Percentiles rank a stretch among this genome's conserved stretches.
Conservation (phyloP, 1,139 yeast genomes). For the Yamadazyma diospyri region DNA sequence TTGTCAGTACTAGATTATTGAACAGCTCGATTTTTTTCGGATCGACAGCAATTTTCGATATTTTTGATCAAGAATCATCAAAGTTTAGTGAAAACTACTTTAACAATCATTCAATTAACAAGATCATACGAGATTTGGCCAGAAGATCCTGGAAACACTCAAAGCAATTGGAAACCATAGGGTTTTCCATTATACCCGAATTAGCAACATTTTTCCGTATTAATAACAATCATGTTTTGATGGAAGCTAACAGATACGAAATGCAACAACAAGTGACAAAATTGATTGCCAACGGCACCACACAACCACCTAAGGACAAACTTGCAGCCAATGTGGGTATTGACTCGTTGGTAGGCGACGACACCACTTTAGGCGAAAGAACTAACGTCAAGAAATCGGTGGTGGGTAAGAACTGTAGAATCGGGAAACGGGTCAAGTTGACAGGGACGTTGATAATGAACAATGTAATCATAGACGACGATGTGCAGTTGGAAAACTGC, state of each 20-base stretch:
- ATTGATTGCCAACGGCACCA: slow-evolving; percentile 16
- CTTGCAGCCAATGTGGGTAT: slow-evolving; percentile 80
- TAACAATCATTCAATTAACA: slow-evolving; percentile 51
- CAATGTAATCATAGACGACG: slow-evolving; percentile 73
- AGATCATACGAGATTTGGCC: slow-evolving; percentile 80
- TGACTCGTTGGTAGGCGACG: slow-evolving; percentile 72
- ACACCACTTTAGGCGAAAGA: slow-evolving; percentile 63
- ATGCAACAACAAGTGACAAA: slow-evolving; percentile 50
- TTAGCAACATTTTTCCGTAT: slow-evolving; percentile 70
- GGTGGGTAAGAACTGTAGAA: slow-evolving; percentile 68
- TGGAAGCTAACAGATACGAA: slow-evolving; percentile 86
- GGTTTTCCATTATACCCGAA: slow-evolving; percentile 61
- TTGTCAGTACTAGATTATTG: slow-evolving; percentile 70
- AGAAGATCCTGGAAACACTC: slow-evolving; percentile 90
- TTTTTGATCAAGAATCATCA: slow-evolving; percentile 28
- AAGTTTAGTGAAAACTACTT: slow-evolving; percentile 39
- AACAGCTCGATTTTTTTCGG: slow-evolving; percentile 84
- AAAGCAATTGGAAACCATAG: slow-evolving; percentile 53
- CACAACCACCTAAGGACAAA: slow-evolving; percentile 41
- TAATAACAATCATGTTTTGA: slow-evolving; percentile 73
- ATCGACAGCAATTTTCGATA: slow-evolving; percentile 44
- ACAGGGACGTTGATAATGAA: slow-evolving; percentile 82
- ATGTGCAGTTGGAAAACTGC: slow-evolving; percentile 83
- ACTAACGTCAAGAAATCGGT: slow-evolving; percentile 82
- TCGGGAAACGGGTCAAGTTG: slow-evolving; percentile 84